Conservation (phyloP, 2,329 filamentous ascomycete genomes). For the Paracamarosporium sp. region DNA sequence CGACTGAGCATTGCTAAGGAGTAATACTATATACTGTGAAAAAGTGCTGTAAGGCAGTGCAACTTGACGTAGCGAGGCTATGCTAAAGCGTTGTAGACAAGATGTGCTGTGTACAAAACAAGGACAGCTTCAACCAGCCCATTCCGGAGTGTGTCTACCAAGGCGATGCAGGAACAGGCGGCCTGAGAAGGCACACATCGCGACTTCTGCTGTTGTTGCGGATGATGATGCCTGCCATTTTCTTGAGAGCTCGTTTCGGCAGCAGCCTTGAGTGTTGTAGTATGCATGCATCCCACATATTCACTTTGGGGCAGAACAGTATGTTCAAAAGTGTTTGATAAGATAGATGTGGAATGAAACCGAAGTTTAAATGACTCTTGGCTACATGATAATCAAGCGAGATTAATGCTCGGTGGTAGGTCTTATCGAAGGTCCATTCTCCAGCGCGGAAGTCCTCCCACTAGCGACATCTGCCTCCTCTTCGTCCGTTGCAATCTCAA, state of each 20-base stretch:
- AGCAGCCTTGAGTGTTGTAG: background rate
- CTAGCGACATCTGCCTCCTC: slow-evolving; percentile 15
- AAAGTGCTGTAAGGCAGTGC: slow-evolving; percentile 22
- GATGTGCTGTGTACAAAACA: slow-evolving; percentile 18
- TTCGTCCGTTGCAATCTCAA: slow-evolving; percentile 23
- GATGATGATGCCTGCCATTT: background rate
- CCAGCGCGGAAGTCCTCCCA: slow-evolving; percentile 21
- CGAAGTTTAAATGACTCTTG: too few species aligned
- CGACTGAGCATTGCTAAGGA: slow-evolving; percentile 39
- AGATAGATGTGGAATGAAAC: too few species aligned
- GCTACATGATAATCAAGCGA: background rate
- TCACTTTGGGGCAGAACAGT: too few species aligned
- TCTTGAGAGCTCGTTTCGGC: background rate
- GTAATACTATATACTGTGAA: slow-evolving; percentile 27
- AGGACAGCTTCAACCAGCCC: slow-evolving; percentile 5
- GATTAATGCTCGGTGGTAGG: background rate
- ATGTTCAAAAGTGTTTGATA: too few species aligned
- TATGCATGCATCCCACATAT: too few species aligned
- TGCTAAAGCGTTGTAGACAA: slow-evolving; percentile 28
- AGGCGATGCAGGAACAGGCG: background rate
- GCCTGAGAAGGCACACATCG: background rate
- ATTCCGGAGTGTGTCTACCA: background rate
- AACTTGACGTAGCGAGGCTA: slow-evolving; percentile 26
- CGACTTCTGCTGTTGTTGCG: background rate
- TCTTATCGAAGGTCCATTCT: slow-evolving; percentile 14